Evolutionary conservation across 306 rosid genomes (phyloP).

Genomic region (Glycine soja): DNA sequence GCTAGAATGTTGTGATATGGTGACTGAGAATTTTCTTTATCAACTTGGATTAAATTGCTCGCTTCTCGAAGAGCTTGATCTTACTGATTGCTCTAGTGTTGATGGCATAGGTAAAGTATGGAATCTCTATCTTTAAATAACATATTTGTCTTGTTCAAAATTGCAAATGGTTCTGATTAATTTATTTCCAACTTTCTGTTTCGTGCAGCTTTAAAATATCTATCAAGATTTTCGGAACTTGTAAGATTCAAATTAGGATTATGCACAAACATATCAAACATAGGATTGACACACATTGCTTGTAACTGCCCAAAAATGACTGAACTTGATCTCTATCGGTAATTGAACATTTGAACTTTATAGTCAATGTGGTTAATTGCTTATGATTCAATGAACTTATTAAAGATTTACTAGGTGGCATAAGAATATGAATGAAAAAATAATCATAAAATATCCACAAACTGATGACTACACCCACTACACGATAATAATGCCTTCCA

Average conservation of each 20-base stretch:
- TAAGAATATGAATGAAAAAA: too few relatives aligned
- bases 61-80: slow-evolving; percentile 69
- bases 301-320: too few relatives aligned
- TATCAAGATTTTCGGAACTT: slow-evolving; percentile 63
- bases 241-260: slow-evolving; percentile 67
- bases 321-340: too few relatives aligned
- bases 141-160: slow-evolving; percentile 6
- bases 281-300: slow-evolving; percentile 67
- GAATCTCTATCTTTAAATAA: background rate
- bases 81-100: slow-evolving; percentile 71
- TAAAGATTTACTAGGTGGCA: too few relatives aligned
- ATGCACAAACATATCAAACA: slow-evolving; percentile 71
- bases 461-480: too few relatives aligned
- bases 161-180: slow-evolving; percentile 11
- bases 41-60: slow-evolving; percentile 61
- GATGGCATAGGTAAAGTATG: slow-evolving; percentile 57
- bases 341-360: too few relatives aligned
- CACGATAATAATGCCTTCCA: too few relatives aligned
- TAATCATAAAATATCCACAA: too few relatives aligned
- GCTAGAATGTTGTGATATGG: slow-evolving; percentile 71
- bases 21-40: slow-evolving; percentile 59
- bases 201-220: slow-evolving; percentile 61
- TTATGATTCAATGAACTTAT: too few relatives aligned
- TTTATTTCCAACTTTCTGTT: slow-evolving; percentile 15
- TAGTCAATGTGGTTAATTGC: too few relatives aligned